These are phyloP conservation scores for Podospora appendiculata DNA, from an alignment of 495 filamentous ascomycete genomes.

Conservation along the genomic window DNA sequence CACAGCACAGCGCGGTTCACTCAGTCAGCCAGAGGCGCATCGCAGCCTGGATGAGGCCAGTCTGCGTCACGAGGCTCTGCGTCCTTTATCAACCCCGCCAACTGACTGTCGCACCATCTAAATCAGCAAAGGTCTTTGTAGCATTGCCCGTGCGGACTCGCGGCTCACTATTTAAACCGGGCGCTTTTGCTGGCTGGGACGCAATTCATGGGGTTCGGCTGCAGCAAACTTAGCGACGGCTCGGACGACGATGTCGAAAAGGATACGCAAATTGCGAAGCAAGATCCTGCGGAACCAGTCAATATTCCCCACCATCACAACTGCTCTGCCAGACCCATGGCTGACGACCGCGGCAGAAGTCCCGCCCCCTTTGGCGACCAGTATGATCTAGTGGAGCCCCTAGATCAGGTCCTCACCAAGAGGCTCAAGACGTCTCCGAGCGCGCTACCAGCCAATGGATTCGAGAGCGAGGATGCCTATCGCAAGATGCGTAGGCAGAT, in stretches of 20 bases:
- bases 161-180: too few species aligned
- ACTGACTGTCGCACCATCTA: too few species aligned
- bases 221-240: background rate
- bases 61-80: too few species aligned
- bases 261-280: constrained; percentile 8
- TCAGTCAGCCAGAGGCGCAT: too few species aligned
- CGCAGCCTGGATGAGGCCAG: too few species aligned
- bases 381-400: constrained; percentile 6
- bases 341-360: constrained; percentile 7
- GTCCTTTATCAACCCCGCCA: too few species aligned
- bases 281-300: constrained; percentile 6
- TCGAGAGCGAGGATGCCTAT: background rate
- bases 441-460: background rate
- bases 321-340: constrained; percentile 1
- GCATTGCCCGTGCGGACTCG: too few species aligned
- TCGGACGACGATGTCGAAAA: constrained; percentile 4
- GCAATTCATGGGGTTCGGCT: too few species aligned
- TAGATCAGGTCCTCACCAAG: background rate
- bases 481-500: constrained; percentile 1
- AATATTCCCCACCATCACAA: constrained; percentile 3
- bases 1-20: too few species aligned
- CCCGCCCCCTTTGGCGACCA: background rate
- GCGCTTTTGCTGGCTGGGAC: too few species aligned
- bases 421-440: background rate
- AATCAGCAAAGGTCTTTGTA: too few species aligned